These are phyloP conservation scores for Heimioporus sp. DNA, from an alignment of 768 basidiomycete genomes.

Conservation along the genomic window DNA sequence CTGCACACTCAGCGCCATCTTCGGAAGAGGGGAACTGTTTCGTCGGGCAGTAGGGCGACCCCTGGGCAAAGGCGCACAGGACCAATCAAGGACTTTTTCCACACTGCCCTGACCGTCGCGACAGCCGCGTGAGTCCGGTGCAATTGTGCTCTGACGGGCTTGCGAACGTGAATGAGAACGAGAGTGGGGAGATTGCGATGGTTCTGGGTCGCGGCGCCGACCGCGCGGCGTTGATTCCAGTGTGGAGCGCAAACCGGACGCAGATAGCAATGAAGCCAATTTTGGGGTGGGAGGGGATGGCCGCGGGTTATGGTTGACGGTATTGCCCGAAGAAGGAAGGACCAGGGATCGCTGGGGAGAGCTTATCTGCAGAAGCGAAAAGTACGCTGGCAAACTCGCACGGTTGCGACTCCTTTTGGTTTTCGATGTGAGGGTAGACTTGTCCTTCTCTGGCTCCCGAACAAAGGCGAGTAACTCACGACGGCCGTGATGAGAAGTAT, in stretches of 20 bases:
- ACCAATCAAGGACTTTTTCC: slow-evolving; percentile 48
- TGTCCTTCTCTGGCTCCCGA: slow-evolving; percentile 23
- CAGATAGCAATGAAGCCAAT: slow-evolving; percentile 33
- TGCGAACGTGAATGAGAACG: slow-evolving; percentile 44
- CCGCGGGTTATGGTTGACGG: slow-evolving; percentile 36
- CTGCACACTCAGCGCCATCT: slow-evolving; percentile 39
- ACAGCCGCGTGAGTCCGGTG: slow-evolving; percentile 12
- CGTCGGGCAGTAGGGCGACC: slow-evolving; percentile 50
- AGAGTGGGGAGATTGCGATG: slow-evolving; percentile 33
- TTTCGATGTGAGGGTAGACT: slow-evolving; percentile 33
- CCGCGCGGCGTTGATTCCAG: slow-evolving; percentile 51
- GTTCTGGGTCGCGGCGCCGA: slow-evolving; percentile 43
- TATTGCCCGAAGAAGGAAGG: slow-evolving; percentile 45
- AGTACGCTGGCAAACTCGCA: slow-evolving; percentile 72
- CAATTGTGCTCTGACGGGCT: slow-evolving; percentile 21
- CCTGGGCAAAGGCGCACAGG: slow-evolving; percentile 37
- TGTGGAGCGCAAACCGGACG: slow-evolving; percentile 34
- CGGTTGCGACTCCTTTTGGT: slow-evolving; percentile 60
- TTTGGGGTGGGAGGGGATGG: slow-evolving; percentile 65
- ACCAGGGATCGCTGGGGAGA: slow-evolving; percentile 38
- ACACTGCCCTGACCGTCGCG: slow-evolving; percentile 34
- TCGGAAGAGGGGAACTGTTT: slow-evolving; percentile 58
- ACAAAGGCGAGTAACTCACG: slow-evolving; percentile 34
- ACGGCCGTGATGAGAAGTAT: slow-evolving; percentile 20
- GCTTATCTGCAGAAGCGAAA: slow-evolving; percentile 63